Evolutionary conservation across 345 rosid species (phyloP).

Genomic region (Clarkia xantiana): DNA sequence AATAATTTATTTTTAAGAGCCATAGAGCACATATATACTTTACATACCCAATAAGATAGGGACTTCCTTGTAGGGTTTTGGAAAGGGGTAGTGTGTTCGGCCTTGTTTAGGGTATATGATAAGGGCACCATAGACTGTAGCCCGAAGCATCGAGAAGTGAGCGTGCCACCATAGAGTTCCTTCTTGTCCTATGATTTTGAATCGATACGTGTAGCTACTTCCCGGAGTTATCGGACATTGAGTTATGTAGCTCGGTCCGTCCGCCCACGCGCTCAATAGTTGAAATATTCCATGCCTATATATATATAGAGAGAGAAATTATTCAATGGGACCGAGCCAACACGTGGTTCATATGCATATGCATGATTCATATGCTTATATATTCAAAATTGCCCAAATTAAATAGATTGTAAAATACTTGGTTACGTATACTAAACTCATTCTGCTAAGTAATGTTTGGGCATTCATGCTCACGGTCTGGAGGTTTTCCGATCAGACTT

Average conservation of each 20-base stretch:
- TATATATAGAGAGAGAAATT: background rate
- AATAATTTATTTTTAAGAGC: too few species aligned
- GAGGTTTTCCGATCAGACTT: too few species aligned
- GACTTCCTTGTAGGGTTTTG: slow-evolving; percentile 48
- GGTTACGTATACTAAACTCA: too few species aligned
- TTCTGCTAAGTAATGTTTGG: too few species aligned
- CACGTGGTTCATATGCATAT: background rate
- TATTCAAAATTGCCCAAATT: too few species aligned
- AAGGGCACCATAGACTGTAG: slow-evolving; percentile 73
- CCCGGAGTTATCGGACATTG: slow-evolving; percentile 79
- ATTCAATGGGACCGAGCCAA: background rate
- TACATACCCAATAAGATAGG: slow-evolving; percentile 55
- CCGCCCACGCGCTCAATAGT: slow-evolving; percentile 61
- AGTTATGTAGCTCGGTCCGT: slow-evolving; percentile 64
- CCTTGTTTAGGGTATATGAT: slow-evolving; percentile 50
- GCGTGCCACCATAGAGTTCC: slow-evolving; percentile 95
- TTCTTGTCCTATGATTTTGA: slow-evolving; percentile 41
- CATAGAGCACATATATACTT: too few species aligned
- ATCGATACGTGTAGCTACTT: slow-evolving; percentile 37
- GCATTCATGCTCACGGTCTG: too few species aligned
- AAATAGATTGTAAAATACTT: too few species aligned
- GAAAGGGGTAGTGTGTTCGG: slow-evolving; percentile 48
- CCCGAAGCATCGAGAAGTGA: slow-evolving; percentile 49
- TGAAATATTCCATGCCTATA: slow-evolving; percentile 80
- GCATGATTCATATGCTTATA: too few species aligned